Evolutionary conservation across 139 green algal genomes (phyloP).

Genomic region (Ulvella scutata): DNA sequence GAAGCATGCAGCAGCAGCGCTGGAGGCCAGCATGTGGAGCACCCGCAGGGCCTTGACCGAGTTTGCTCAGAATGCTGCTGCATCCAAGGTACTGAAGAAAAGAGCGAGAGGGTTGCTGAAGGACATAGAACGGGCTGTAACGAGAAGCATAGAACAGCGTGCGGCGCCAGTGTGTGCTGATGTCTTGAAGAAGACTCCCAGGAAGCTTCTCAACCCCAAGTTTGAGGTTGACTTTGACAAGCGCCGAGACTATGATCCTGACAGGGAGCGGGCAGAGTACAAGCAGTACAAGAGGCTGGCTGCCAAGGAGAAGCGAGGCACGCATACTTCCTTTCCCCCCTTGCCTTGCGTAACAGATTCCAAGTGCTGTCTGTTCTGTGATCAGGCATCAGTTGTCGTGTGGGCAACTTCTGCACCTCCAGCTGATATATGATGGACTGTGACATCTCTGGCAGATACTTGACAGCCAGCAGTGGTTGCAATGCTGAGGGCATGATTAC

Average conservation of each 20-base stretch:
- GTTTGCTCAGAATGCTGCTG: not conserved
- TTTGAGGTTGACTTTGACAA: slow-evolving; percentile 72
- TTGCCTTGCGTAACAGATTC: too few species aligned
- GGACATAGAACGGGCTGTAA: slow-evolving; percentile 10
- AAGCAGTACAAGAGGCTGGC: slow-evolving; percentile 46
- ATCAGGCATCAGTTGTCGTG: too few species aligned
- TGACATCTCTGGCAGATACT: too few species aligned
- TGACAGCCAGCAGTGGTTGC: too few species aligned
- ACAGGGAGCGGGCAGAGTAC: slow-evolving; percentile 44
- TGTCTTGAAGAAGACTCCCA: slow-evolving; percentile 6
- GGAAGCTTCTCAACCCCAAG: slow-evolving; percentile 61
- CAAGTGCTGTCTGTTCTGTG: too few species aligned
- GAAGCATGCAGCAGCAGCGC: slow-evolving; percentile 10
- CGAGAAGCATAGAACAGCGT: not conserved
- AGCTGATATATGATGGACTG: too few species aligned
- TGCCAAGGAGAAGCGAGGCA: slow-evolving; percentile 44
- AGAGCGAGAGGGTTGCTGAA: slow-evolving; percentile 16
- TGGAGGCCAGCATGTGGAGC: slow-evolving; percentile 11
- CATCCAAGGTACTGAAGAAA: not conserved
- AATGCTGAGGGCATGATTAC: too few species aligned
- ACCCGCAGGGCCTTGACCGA: not conserved
- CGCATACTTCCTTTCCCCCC: not conserved
- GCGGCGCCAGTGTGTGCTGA: slow-evolving; percentile 7
- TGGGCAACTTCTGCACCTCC: too few species aligned
- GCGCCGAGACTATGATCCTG: slow-evolving; percentile 64